Base-by-base conservation (phyloP, 352 stramenopile species). In the Thraustochytrium sp. region DNA sequence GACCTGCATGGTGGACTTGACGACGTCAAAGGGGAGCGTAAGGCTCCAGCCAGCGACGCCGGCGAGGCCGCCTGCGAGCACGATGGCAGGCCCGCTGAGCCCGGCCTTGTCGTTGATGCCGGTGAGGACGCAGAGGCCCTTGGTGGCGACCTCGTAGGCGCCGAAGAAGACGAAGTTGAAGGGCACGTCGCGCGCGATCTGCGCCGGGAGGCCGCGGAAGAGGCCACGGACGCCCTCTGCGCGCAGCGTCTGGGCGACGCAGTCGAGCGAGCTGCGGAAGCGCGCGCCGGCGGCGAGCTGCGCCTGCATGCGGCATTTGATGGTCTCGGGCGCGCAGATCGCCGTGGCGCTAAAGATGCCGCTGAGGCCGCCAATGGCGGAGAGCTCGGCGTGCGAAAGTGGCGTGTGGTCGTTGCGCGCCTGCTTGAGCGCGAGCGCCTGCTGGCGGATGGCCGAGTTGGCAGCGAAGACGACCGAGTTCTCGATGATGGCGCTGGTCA, bases 161-260 rank as follows among this genome's bases (percentile, higher is more conserved):
- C 91, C 91, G 56, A 96, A 96, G 87, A 96, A 96, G 85, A 92
- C 93, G 80, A 95, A 94, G 85, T 93, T 95, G 87, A 96, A 96
- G 34, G 92, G 92, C 36, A 96, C 90, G 78, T 96, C 92, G 29
- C 92, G 91, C 82, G 94, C 86, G 55, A 96, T 86, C 85, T 94
- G 63, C 16, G 92, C 90, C 48, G 89, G 91, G 84, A 94, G 92
- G n/a, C 92, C 92, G 62, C 89, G 87, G 68, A 93, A 94, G 31
- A 94, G 87, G 0, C 91, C 92, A 2, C 53, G 78, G 23, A 92
- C 73, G 40, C 91, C 92, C 48, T 93, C 88, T n/a, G 18, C 31
- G 29, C 53, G 68, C 18, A 80, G 4, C 48, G 90, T 85, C 37
- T 88, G 88, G 13, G 87, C 85, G 23, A 94, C 89, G 72, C 93